phyloP scores from a whole-genome alignment of 2,329 filamentous ascomycete species.

The Penicillium sp. region DNA sequence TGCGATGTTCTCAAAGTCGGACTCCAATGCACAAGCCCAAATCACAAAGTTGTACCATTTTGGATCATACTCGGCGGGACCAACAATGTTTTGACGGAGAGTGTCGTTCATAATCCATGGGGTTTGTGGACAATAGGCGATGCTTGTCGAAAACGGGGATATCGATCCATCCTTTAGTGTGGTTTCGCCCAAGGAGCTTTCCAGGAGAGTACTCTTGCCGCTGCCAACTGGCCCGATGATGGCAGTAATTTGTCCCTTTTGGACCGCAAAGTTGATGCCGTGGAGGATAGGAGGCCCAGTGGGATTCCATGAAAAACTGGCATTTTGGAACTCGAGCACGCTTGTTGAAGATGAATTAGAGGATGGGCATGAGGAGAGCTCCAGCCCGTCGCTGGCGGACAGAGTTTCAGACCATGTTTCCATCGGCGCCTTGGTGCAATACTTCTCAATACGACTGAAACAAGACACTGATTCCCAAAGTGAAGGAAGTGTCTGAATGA shows the following conservation, averaged over 20 bases:
- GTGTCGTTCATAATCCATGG: conserved; percentile 27
- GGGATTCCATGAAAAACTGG: conserved; percentile 25
- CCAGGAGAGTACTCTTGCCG: conserved; percentile 50
- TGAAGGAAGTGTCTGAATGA: conserved; percentile 32
- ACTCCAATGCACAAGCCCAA: conserved; percentile 29
- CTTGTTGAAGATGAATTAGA: neutral
- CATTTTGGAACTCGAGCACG: conserved; percentile 31
- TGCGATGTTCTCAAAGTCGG: conserved; percentile 33
- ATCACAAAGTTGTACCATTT: conserved; percentile 34
- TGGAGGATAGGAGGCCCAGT: conserved; percentile 17
- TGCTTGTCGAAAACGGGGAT: neutral
- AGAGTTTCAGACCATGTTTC: neutral
- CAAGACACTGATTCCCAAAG: conserved; percentile 44
- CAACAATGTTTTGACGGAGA: conserved; percentile 30
- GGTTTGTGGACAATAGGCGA: conserved; percentile 28
- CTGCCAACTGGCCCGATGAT: conserved; percentile 48
- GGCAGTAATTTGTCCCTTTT: conserved; percentile 14
- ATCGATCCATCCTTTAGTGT: conserved; percentile 6
- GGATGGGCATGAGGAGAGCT: conserved; percentile 21
- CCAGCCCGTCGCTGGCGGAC: neutral
- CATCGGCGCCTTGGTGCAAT: conserved; percentile 11
- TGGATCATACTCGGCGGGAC: conserved; percentile 25
- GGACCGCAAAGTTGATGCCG: conserved; percentile 18
- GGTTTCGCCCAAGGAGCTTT: conserved; percentile 36
- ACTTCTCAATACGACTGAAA: conserved; percentile 48